Conservation (phyloP, 768 basidiomycete species). For the Leccinellum luteum region DNA sequence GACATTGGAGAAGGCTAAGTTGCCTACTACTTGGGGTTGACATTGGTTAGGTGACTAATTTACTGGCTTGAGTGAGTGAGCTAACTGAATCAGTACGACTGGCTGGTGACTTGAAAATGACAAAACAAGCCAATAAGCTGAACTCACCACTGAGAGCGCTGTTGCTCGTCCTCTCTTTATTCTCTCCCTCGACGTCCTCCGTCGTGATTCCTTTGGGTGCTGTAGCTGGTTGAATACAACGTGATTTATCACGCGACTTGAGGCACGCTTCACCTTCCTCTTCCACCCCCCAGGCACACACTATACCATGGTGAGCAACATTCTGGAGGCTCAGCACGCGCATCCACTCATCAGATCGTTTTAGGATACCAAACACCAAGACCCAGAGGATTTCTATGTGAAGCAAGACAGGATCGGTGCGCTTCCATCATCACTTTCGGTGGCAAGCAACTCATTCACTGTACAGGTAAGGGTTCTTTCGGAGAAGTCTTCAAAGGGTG, state of each 20-base stretch:
- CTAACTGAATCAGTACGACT: not conserved
- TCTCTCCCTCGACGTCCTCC: conserved; percentile 7
- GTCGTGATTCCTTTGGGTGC: conserved; percentile 4
- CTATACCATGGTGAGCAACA: conserved; percentile 22
- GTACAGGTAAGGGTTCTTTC: conserved; percentile 92
- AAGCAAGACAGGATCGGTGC: conserved; percentile 95
- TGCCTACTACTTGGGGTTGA: no score
- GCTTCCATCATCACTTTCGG: conserved; percentile 20
- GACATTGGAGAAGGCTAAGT: no score
- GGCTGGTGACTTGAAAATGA: conserved; percentile 31
- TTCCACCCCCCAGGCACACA: not conserved
- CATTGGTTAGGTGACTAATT: no score
- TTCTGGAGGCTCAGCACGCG: not conserved
- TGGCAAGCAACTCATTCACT: conserved; percentile 17
- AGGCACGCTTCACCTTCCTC: not conserved
- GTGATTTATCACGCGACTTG: conserved; percentile 14
- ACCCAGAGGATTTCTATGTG: conserved; percentile 97
- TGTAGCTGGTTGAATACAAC: not conserved
- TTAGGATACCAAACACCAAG: conserved; percentile 69
- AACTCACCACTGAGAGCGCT: not conserved
- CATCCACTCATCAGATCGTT: conserved; percentile 7
- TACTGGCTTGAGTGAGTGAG: no score
- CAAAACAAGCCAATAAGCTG: conserved; percentile 27
- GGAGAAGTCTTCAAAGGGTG: conserved; percentile 99
- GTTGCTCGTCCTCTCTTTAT: no score